Evolutionary conservation across 768 basidiomycete genomes (phyloP), one percentile per base, ranked within the genome.

Genomic region (Boletus huronensis): DNA sequence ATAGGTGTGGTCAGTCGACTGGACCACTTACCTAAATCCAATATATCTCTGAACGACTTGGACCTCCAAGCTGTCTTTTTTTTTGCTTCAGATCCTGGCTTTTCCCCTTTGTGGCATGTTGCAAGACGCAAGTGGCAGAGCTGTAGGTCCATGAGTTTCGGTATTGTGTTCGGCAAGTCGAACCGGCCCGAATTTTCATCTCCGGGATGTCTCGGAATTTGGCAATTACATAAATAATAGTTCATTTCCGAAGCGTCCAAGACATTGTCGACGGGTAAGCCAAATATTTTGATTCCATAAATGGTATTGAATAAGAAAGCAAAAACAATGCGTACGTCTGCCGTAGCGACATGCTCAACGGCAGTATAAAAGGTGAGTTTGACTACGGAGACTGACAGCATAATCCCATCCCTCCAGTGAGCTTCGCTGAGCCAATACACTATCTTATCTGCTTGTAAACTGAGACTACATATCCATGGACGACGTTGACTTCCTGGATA

Each of bases 391-490:
- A 25, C 35, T 2, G 17, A 11, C 23, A 26, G 0, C 46, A 40
- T 23, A 35, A 16, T 38, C 26, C 46, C 34, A n/a, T n/a, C 36
- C 34, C 11, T 31, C 29, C 40, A 19, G 4, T 19, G 2, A 26
- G 14, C 39, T 16, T 29, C 39, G 14, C 48, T 14, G 21, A 45
- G n/a, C 43, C 21, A 16, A 49, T 45, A 53, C 45, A 9, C 11
- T 11, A 35, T 39, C 25, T 19, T 31, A 17, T 17, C 45, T 21
- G 2, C n/a, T 31, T 31, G 29, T 23, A 10, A 9, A n/a, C 23
- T 9, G 5, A 19, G 7, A 10, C 34, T 28, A 1, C 28, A n/a
- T 25, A 40, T 25, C 29, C 41, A 62, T 62, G 60, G 60, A 62
- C 16, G 31, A 52, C 21, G 1, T 62, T 11, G 31, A 7, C 31